A percentile compares a stretch with the other conserved stretches of the same genome.
phyloP scores from a whole-genome alignment of 2,329 filamentous ascomycete species.

The Diaporthe velutina region DNA sequence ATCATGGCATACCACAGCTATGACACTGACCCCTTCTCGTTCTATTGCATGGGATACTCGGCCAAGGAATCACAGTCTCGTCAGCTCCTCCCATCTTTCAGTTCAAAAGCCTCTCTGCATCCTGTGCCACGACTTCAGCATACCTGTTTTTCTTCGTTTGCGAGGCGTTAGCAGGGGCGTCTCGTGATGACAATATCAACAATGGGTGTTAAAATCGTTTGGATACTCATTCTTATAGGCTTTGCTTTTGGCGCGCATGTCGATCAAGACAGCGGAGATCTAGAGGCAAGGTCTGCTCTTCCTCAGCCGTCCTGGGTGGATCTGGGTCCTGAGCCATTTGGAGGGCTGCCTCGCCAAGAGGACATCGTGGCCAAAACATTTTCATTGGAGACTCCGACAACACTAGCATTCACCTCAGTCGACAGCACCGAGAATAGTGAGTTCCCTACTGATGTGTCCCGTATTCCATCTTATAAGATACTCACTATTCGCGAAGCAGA shows the following conservation, averaged over 20 bases:
- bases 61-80: neutral
- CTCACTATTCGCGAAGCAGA: neutral
- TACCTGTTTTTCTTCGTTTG: no score
- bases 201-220: neutral
- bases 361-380: neutral
- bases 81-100: no score
- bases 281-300: neutral
- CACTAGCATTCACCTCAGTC: neutral
- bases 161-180: neutral
- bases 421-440: neutral
- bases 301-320: slow-evolving; percentile 1
- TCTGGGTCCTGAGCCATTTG: neutral
- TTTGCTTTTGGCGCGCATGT: neutral
- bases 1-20: no score
- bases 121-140: neutral
- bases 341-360: neutral
- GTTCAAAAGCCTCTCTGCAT: neutral
- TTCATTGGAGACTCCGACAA: neutral
- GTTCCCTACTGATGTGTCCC: neutral
- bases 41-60: neutral
- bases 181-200: neutral
- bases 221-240: neutral
- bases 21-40: neutral
- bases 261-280: neutral
- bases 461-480: neutral